Evolutionary conservation across 805 yeast species (phyloP).

Genomic region (Metschnikowia bowlesiae): DNA sequence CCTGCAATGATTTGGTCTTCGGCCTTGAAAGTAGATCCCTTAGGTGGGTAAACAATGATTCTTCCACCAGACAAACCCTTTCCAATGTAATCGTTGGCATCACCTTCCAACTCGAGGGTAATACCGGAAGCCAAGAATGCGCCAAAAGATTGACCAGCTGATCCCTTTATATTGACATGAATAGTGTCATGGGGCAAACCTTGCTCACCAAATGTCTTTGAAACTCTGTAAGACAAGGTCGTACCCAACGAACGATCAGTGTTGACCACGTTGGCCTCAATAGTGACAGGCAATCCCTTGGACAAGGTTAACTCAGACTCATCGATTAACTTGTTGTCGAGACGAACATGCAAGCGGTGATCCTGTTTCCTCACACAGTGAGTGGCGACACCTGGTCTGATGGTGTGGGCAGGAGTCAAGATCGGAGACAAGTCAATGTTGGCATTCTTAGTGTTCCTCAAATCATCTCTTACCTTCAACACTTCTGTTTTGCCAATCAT

Average conservation of each 20-base stretch:
- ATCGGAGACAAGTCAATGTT: conserved; percentile 89
- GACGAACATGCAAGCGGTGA: conserved; percentile 85
- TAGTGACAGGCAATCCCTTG: conserved; percentile 92
- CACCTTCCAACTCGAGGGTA: conserved; percentile 93
- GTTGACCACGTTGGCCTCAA: conserved; percentile 88
- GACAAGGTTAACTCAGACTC: conserved; percentile 95
- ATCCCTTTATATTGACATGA: conserved; percentile 85
- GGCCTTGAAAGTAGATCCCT: conserved; percentile 76
- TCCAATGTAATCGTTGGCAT: conserved; percentile 96
- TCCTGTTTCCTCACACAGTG: conserved; percentile 90
- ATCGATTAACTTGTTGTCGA: conserved; percentile 93
- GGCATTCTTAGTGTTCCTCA: conserved; percentile 83
- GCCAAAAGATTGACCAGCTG: conserved; percentile 98
- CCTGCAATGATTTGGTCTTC: conserved; percentile 96
- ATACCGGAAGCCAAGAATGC: conserved; percentile 96
- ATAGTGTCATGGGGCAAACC: conserved; percentile 96
- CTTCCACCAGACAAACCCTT: conserved; percentile 97
- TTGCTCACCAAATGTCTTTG: conserved; percentile 87
- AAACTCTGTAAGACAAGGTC: conserved; percentile 87
- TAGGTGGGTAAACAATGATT: conserved; percentile 86
- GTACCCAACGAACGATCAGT: conserved; percentile 97
- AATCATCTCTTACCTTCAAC: conserved; percentile 76
- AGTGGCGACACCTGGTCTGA: conserved; percentile 96
- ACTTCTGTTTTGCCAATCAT: conserved; percentile 98
- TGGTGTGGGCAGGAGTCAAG: conserved; percentile 92